Evolutionary conservation across 306 rosid genomes (phyloP).

Genomic region (Spatholobus suberectus): DNA sequence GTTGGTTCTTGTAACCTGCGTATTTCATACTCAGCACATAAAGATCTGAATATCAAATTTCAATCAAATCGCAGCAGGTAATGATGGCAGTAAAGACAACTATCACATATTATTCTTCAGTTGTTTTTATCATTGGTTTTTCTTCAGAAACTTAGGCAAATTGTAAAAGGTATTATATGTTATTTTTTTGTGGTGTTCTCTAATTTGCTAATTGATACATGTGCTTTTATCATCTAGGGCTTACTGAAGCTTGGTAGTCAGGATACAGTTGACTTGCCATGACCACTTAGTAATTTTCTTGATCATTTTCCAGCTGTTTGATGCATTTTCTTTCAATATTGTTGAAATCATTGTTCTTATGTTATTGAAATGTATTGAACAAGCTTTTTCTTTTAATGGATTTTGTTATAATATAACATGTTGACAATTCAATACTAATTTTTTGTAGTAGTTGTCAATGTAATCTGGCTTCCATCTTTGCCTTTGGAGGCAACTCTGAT

Average conservation of each 20-base stretch:
- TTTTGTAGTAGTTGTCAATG: conserved; percentile 13
- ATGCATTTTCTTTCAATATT: conserved; percentile 42
- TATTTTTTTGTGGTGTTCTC: conserved; percentile 41
- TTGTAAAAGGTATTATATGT: conserved; percentile 42
- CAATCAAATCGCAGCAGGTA: conserved; percentile 99
- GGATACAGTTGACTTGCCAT: conserved; percentile 73
- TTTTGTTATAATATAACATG: neutral
- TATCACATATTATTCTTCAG: neutral
- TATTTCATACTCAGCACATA: conserved; percentile 91
- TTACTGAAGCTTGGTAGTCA: conserved; percentile 80
- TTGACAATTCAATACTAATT: conserved; percentile 4
- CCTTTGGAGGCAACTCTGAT: conserved; percentile 14
- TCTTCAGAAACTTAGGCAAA: conserved; percentile 20
- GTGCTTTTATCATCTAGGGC: conserved; percentile 65
- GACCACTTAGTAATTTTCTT: conserved; percentile 73
- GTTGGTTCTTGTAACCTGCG: conserved; percentile 85
- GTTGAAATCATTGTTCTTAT: conserved; percentile 30
- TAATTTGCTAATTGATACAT: conserved; percentile 59
- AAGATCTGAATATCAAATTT: conserved; percentile 91
- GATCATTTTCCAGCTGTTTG: conserved; percentile 61
- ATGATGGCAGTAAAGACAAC: conserved; percentile 37
- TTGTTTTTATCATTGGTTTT: neutral
- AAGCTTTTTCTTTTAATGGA: neutral
- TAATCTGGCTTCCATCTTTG: conserved; percentile 14
- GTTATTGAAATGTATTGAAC: conserved; percentile 15